A percentile compares a stretch with the other conserved stretches of the same genome.
These are phyloP conservation scores for Fusarium sp. DNA, from an alignment of 2,329 filamentous ascomycete genomes.

Conservation along the genomic window DNA sequence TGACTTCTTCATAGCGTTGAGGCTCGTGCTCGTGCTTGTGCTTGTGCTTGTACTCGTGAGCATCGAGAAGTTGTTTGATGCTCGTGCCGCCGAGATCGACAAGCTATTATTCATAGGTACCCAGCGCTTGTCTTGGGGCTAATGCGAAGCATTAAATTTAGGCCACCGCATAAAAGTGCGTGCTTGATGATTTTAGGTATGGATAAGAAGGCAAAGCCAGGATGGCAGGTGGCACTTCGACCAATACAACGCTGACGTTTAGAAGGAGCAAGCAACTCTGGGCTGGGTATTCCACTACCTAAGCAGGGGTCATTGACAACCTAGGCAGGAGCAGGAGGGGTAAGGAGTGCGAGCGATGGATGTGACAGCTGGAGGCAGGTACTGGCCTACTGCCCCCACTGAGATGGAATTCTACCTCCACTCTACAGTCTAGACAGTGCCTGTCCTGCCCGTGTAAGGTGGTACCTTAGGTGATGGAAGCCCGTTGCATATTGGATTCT, in stretches of 20 bases:
- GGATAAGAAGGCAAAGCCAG: background rate
- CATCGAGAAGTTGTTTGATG: constrained; percentile 6
- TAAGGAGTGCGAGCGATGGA: constrained; percentile 13
- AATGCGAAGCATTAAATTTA: constrained; percentile 27
- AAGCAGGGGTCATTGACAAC: background rate
- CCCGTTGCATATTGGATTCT: constrained; percentile 1
- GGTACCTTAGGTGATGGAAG: background rate
- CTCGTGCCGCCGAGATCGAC: constrained; percentile 14
- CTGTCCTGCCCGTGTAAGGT: background rate
- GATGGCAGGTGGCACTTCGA: background rate
- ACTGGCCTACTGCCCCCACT: background rate
- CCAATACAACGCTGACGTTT: background rate
- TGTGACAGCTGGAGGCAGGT: background rate
- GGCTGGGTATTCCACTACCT: background rate
- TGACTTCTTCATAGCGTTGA: constrained; percentile 10
- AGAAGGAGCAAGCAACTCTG: background rate
- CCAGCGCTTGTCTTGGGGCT: constrained; percentile 1
- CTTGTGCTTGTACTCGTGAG: constrained; percentile 14
- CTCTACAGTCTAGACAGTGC: background rate
- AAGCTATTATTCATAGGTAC: background rate
- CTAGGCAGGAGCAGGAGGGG: constrained; percentile 23
- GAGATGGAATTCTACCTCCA: background rate
- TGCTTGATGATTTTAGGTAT: background rate
- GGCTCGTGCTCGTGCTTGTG: constrained; percentile 30
- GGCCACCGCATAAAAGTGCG: constrained; percentile 25